Evolutionary conservation across 1,284 basidiomycete species (phyloP).

Genomic region (Malassezia japonica): DNA sequence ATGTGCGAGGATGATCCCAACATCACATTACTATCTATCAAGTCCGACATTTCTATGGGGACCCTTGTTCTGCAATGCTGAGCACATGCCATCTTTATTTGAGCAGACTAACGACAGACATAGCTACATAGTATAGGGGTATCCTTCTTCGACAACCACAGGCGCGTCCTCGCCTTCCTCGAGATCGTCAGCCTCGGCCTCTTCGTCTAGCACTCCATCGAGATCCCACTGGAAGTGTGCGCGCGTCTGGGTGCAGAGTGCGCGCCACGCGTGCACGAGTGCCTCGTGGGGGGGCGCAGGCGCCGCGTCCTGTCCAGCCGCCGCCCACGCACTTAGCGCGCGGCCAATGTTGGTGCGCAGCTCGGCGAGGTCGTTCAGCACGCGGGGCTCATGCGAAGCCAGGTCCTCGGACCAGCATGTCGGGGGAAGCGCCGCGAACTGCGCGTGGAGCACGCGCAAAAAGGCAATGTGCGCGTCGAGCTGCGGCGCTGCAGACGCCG

Average conservation of each 20-base stretch:
- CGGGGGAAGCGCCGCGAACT: conserved; percentile 2
- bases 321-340: conserved; percentile 8
- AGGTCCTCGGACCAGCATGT: conserved; percentile 8
- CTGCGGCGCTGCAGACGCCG: not conserved
- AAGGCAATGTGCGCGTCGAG: conserved; percentile 16
- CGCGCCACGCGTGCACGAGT: conserved; percentile 9
- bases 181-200: conserved; percentile 12
- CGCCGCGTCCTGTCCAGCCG: not conserved
- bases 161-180: conserved; percentile 15
- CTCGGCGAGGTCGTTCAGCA: conserved; percentile 10
- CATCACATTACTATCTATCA: conserved; percentile 26
- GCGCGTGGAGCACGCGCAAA: conserved; percentile 1
- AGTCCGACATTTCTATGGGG: conserved; percentile 22
- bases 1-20: conserved; percentile 17
- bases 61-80: conserved; percentile 31
- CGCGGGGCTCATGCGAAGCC: not conserved
- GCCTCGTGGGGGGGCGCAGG: conserved; percentile 2
- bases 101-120: no score
- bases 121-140: not conserved
- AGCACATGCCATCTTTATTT: conserved; percentile 4
- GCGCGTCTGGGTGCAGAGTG: not conserved
- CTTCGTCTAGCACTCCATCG: conserved; percentile 15
- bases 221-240: conserved; percentile 10
- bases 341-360: conserved; percentile 13
- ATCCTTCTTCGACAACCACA: conserved; percentile 6